A percentile compares a stretch with the other conserved stretches of the same genome.
Evolutionary conservation across 192 early-diverging fungal genomes (phyloP).

Genomic region (Backusella liffmaniae): DNA sequence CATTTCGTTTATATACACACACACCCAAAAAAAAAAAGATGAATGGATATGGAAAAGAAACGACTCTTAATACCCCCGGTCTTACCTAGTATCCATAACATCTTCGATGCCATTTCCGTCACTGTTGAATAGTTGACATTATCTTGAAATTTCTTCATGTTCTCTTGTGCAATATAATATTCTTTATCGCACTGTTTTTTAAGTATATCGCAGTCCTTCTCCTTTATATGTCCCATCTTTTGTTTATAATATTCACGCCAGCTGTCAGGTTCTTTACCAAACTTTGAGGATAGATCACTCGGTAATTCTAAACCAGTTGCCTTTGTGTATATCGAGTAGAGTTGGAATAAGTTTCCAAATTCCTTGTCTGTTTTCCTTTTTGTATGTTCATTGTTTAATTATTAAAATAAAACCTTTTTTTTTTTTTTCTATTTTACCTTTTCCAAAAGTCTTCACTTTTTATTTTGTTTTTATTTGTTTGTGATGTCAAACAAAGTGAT

Average conservation of each 20-base stretch:
- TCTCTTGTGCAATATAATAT: neutral
- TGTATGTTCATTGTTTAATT: neutral
- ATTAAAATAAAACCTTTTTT: neutral
- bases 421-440: neutral
- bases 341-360: conserved; percentile 8
- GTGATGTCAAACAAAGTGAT: neutral
- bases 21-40: neutral
- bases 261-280: neutral
- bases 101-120: conserved; percentile 1
- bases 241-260: neutral
- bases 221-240: neutral
- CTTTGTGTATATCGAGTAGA: neutral
- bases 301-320: conserved; percentile 8
- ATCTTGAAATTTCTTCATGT: neutral
- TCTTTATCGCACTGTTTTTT: neutral
- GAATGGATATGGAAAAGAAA: too few relatives aligned
- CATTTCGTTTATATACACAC: neutral
- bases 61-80: neutral
- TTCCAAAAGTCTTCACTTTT: neutral
- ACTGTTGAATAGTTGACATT: neutral
- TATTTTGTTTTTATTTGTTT: neutral
- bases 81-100: conserved; percentile 10
- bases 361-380: neutral
- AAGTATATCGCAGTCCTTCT: neutral
- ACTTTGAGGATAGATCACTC: neutral